Conservation (phyloP, 257 asterid genomes). For the Solanum commersonii region DNA sequence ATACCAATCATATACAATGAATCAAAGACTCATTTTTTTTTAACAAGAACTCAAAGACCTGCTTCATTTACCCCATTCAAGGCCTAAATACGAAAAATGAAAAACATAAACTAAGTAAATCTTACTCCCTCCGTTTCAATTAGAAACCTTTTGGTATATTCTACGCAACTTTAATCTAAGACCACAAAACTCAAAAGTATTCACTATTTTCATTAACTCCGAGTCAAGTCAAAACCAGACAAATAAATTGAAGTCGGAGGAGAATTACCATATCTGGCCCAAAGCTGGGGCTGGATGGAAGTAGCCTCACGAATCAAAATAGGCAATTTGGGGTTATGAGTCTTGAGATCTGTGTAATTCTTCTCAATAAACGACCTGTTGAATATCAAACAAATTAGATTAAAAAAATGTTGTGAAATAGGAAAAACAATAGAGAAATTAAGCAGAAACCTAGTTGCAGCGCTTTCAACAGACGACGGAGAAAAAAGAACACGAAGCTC, state of each 20-base stretch:
- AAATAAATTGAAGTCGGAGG: no score
- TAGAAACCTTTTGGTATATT: background rate
- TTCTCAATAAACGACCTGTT: conserved; percentile 45
- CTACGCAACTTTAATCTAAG: no score
- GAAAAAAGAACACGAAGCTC: conserved; percentile 77
- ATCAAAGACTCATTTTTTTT: background rate
- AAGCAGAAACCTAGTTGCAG: conserved; percentile 45
- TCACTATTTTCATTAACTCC: no score
- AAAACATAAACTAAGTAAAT: background rate
- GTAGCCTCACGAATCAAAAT: conserved; percentile 78
- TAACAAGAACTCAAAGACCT: background rate
- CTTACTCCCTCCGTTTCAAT: background rate
- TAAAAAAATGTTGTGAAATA: background rate
- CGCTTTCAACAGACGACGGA: conserved; percentile 49
- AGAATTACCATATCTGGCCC: conserved; percentile 83
- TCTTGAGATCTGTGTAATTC: conserved; percentile 79
- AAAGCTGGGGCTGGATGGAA: conserved; percentile 79
- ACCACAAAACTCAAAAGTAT: background rate
- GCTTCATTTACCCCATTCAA: background rate
- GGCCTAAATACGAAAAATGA: background rate
- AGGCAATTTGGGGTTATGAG: conserved; percentile 70
- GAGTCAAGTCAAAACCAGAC: background rate
- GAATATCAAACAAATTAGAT: background rate
- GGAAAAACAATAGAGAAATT: background rate
- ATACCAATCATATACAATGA: background rate